Percentiles rank a stretch among this genome's conserved stretches.
These are phyloP conservation scores for Cyamopsis tetragonoloba DNA, from an alignment of 306 rosid species.

Conservation along the genomic window DNA sequence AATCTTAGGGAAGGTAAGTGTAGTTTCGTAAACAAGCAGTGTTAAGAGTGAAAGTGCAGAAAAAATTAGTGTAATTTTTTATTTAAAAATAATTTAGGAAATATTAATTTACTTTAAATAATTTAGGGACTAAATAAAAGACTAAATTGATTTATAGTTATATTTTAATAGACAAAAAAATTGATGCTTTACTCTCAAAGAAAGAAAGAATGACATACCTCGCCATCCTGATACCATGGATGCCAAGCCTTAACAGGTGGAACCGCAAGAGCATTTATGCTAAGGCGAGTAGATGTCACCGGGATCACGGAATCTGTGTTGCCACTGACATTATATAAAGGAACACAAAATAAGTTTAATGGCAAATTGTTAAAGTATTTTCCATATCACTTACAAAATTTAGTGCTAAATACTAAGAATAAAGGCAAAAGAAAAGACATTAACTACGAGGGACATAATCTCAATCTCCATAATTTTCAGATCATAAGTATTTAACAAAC, in stretches of 20 bases:
- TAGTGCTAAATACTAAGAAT: too few species aligned
- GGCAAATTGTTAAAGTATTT: not conserved
- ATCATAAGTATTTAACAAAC: not conserved
- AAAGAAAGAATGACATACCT: constrained; percentile 47
- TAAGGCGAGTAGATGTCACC: constrained; percentile 73
- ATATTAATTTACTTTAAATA: too few species aligned
- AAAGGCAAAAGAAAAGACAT: not conserved
- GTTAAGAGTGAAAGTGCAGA: too few species aligned
- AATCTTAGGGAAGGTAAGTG: too few species aligned
- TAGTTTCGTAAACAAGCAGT: too few species aligned
- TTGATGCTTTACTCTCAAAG: too few species aligned
- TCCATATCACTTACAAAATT: too few species aligned
- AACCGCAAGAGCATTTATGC: constrained; percentile 70
- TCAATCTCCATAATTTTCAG: not conserved
- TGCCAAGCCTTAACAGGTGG: constrained; percentile 60
- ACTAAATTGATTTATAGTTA: too few species aligned
- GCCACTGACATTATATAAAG: constrained; percentile 66
- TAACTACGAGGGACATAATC: not conserved
- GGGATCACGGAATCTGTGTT: constrained; percentile 75
- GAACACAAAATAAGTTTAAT: constrained; percentile 4
- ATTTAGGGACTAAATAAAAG: too few species aligned
- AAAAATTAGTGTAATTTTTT: too few species aligned
- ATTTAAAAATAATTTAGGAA: too few species aligned
- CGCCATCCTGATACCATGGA: constrained; percentile 76
- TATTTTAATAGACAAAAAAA: too few species aligned